A percentile compares a stretch with the other conserved stretches of the same genome.
Evolutionary conservation across 169 alveolate species (phyloP).

Genomic region (Plasmodium falciparum): DNA sequence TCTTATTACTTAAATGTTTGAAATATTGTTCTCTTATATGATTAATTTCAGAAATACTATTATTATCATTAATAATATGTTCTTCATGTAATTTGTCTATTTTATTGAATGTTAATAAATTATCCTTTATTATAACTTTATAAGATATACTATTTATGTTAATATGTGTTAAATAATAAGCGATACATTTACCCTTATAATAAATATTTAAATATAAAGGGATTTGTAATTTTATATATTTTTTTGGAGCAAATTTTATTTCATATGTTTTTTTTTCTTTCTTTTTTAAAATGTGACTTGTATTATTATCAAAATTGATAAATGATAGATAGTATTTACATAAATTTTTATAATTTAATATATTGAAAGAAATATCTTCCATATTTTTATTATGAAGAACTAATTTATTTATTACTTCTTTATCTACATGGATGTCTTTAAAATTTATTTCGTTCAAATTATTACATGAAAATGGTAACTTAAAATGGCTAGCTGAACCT

Average conservation of each 20-base stretch:
- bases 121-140: conserved; percentile 54
- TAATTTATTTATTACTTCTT: conserved; percentile 50
- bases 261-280: conserved; percentile 71
- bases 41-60: conserved; percentile 13
- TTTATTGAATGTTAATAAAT: conserved; percentile 42
- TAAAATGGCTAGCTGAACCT: conserved; percentile 64
- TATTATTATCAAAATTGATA: conserved; percentile 52
- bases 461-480: conserved; percentile 60
- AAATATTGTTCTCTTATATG: conserved; percentile 45
- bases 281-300: conserved; percentile 39
- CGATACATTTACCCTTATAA: conserved; percentile 21
- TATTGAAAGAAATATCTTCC: conserved; percentile 64
- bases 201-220: conserved; percentile 57
- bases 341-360: conserved; percentile 37
- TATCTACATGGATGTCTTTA: conserved; percentile 67
- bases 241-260: conserved; percentile 55
- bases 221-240: conserved; percentile 37
- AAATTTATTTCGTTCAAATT: conserved; percentile 52
- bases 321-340: conserved; percentile 31
- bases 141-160: conserved; percentile 59
- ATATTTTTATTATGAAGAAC: conserved; percentile 44
- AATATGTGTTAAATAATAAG: conserved; percentile 49
- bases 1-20: conserved; percentile 13
- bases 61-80: not conserved
- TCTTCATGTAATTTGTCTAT: not conserved